These are phyloP conservation scores for Phytophthora brassicae DNA, from an alignment of 352 stramenopile species.

Conservation along the genomic window DNA sequence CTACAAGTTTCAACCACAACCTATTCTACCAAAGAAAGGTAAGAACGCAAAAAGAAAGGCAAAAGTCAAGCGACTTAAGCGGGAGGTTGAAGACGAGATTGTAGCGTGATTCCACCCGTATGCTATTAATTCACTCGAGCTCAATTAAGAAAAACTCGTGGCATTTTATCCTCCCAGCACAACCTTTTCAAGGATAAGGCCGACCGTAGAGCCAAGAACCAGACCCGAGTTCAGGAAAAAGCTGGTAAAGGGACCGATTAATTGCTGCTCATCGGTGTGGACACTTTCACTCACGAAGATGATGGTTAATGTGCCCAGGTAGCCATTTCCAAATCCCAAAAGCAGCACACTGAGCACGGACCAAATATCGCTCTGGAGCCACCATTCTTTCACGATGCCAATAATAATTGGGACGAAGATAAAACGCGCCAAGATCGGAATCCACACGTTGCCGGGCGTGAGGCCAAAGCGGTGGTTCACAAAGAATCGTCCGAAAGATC, in stretches of 20 bases:
- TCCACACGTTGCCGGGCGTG: constrained; percentile 66
- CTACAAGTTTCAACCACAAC: constrained; percentile 46
- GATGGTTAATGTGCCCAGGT: constrained; percentile 76
- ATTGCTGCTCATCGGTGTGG: constrained; percentile 61
- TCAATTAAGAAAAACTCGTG: background rate
- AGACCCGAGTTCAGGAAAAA: constrained; percentile 87
- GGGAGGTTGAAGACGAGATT: constrained; percentile 6
- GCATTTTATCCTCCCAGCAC: constrained; percentile 42
- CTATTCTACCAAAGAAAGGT: constrained; percentile 39
- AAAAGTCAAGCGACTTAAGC: constrained; percentile 27
- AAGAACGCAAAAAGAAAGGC: constrained; percentile 35
- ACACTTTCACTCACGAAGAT: constrained; percentile 85
- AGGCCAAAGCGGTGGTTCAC: constrained; percentile 66
- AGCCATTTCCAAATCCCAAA: constrained; percentile 81
- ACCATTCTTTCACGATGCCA: constrained; percentile 66
- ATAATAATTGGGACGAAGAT: constrained; percentile 72
- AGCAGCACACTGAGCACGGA: constrained; percentile 68
- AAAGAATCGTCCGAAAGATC: constrained; percentile 75
- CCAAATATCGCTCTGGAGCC: constrained; percentile 72
- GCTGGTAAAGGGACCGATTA: constrained; percentile 80
- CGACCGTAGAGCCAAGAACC: constrained; percentile 70
- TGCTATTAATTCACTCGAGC: constrained; percentile 15
- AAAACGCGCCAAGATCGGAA: constrained; percentile 55
- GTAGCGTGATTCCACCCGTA: constrained; percentile 1
- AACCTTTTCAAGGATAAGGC: constrained; percentile 63